A percentile compares a stretch with the other conserved stretches of the same genome.
These are phyloP conservation scores for Brassica hybrid DNA, from an alignment of 441 rosid genomes.

Conservation along the genomic window DNA sequence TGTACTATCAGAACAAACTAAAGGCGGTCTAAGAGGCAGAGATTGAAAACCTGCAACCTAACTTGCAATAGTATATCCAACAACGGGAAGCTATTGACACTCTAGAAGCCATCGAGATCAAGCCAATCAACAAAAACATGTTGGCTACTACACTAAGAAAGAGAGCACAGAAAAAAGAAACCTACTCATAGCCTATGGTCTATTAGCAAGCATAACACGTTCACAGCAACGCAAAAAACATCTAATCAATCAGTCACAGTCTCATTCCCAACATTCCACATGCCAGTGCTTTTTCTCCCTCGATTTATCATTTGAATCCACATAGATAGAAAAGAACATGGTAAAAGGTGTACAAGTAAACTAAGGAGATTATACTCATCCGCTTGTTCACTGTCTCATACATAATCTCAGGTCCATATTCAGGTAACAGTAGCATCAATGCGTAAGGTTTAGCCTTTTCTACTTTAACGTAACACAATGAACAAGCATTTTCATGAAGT, in stretches of 20 bases:
- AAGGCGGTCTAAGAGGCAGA: conserved; percentile 4
- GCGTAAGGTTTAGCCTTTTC: conserved; percentile 16
- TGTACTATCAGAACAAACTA: conserved; percentile 24
- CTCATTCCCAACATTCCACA: conserved; percentile 39
- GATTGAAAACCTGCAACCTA: conserved; percentile 13
- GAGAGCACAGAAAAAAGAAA: conserved; percentile 18
- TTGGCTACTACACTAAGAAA: conserved; percentile 24
- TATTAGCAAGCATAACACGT: conserved; percentile 30
- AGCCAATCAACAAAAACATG: conserved; percentile 11
- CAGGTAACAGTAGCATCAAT: conserved; percentile 3
- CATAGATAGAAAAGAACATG: conserved; percentile 4
- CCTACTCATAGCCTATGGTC: conserved; percentile 11
- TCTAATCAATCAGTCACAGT: conserved; percentile 39
- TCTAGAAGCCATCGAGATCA: neutral
- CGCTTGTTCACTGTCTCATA: conserved; percentile 10
- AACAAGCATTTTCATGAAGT: neutral
- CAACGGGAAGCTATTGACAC: neutral
- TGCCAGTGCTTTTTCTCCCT: conserved; percentile 19
- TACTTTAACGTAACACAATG: neutral
- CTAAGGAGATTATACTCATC: conserved; percentile 10
- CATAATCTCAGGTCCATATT: conserved; percentile 4
- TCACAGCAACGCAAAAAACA: conserved; percentile 21
- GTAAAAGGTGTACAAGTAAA: conserved; percentile 20
- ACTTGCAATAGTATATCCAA: conserved; percentile 20
- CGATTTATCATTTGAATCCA: conserved; percentile 17